Evolutionary conservation across 1,139 yeast species (phyloP), one percentile per base, ranked within the genome.

Genomic region (Taphrina populina): DNA sequence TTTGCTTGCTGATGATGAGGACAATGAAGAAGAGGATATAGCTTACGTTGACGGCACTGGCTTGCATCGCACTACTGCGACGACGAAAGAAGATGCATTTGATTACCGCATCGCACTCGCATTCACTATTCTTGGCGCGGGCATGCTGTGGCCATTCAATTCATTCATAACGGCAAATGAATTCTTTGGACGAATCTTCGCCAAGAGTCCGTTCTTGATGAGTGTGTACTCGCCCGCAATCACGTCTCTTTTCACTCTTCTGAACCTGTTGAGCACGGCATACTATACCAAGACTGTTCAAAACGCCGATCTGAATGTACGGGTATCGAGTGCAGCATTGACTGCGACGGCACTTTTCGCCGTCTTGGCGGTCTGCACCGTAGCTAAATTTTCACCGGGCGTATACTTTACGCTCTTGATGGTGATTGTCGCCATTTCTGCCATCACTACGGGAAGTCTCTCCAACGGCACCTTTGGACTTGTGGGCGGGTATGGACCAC

Each of bases 111-210:
- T 39, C 7, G 54, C 54, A 11, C 21, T 29, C 4, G 54, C 54
- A 1, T 49, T 49, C 20, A 24, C 27, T 23, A 40, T 49, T 19
- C 43, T 52, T 45, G 65, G 65, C 0, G 72, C 84, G 5, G 83
- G 92, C 0, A 72, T 85, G 34, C 74, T 92, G 37, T 92, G 97
- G 97, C 97, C 98, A 0, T 92, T 97, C 96, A 92, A 92, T 72
- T 82, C 95, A 62, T 83, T 88, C 63, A 71, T 92, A 7, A 82
- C 95, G 1, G 96, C 96, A 0, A 79, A 95, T 0, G 85, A 86
- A 3, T 88, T 86, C 69, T 88, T 88, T 66, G 79, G 80, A 33
- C 79, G 78, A 54, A 70, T 92, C 51, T 83, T 90, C 61, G 72
- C 74, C 19, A 75, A 74, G 30, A 70, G 76, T 10, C 80, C 84